Conservation (phyloP, 1,284 basidiomycete species). For the Ganoderma lucidum region DNA sequence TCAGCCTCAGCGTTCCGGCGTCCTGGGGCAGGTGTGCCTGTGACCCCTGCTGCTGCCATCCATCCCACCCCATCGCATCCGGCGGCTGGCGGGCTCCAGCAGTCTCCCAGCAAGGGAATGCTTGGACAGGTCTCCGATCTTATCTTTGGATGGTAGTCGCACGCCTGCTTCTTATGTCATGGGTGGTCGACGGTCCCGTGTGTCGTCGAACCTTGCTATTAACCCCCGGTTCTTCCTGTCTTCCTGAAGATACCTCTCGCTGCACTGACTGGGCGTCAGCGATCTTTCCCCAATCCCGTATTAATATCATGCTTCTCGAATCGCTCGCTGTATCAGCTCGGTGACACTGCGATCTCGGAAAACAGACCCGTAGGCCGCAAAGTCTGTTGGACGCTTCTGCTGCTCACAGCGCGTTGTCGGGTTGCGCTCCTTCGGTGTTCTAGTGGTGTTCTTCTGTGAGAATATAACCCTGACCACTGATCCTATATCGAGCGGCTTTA, state of each 20-base stretch:
- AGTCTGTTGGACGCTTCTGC: not conserved
- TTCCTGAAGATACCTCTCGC: not conserved
- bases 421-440: not conserved
- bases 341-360: not conserved
- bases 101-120: slow-evolving; percentile 61
- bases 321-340: not conserved
- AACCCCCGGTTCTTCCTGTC: not conserved
- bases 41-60: slow-evolving; percentile 16
- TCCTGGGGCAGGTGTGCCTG: slow-evolving; percentile 38
- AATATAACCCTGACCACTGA: not conserved
- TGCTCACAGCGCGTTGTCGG: not conserved
- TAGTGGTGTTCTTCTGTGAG: not conserved
- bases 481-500: not conserved
- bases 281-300: not conserved
- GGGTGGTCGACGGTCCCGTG: not conserved
- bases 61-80: slow-evolving; percentile 5
- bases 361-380: not conserved
- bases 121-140: slow-evolving; percentile 79
- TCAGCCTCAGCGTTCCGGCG: slow-evolving; percentile 73
- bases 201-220: not conserved
- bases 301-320: not conserved
- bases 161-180: slow-evolving; percentile 33
- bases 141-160: slow-evolving; percentile 74
- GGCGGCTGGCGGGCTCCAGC: slow-evolving; percentile 31
- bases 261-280: not conserved